Percentiles rank a stretch among this genome's conserved stretches.
Conservation (phyloP, 169 alveolate species). For the Cryptosporidium sp. region DNA sequence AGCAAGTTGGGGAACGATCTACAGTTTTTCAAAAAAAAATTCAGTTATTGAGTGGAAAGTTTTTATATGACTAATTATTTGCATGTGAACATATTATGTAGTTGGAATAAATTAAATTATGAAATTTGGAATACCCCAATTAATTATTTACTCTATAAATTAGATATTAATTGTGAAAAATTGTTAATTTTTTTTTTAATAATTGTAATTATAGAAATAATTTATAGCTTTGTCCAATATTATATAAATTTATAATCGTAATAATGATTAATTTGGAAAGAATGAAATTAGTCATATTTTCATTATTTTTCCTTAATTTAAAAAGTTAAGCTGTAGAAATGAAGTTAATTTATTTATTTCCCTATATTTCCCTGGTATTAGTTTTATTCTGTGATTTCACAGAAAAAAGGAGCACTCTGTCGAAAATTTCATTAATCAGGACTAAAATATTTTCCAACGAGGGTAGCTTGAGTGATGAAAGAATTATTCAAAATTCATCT, state of each 20-base stretch:
- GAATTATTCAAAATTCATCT: not conserved
- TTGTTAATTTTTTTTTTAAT: not conserved
- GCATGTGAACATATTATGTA: not conserved
- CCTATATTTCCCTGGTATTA: not conserved
- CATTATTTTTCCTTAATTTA: not conserved
- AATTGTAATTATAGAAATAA: not conserved
- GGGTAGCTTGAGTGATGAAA: not conserved
- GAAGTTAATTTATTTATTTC: not conserved
- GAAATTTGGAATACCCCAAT: not conserved
- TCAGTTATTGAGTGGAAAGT: not conserved
- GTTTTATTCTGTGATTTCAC: not conserved
- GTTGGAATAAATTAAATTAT: not conserved
- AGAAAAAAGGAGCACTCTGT: not conserved
- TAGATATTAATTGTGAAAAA: too few species aligned
- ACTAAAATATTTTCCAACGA: not conserved
- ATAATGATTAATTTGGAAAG: not conserved
- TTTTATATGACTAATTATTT: too few species aligned
- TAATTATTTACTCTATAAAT: too few species aligned
- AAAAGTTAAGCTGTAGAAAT: not conserved
- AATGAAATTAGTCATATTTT: not conserved
- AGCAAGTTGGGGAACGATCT: too few species aligned
- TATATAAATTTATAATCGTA: constrained; percentile 16
- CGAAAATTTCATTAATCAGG: not conserved
- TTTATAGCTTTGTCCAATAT: not conserved
- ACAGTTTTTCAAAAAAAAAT: too few species aligned